Conservation (phyloP, 1,284 basidiomycete species). For the Microbotryum saponariae region DNA sequence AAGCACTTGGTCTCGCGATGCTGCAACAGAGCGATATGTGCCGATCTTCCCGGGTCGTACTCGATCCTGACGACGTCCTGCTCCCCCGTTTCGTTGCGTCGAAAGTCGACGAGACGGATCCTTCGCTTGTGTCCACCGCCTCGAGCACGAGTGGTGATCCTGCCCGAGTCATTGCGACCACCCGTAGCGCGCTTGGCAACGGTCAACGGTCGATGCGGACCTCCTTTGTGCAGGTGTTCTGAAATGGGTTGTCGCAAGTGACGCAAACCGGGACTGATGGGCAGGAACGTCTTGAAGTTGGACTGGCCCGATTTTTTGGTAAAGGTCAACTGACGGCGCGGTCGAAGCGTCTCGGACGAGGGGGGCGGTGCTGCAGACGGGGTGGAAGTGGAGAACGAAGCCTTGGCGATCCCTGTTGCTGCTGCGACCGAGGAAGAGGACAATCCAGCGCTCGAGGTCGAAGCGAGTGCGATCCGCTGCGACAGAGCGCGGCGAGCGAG, state of each 20-base stretch:
- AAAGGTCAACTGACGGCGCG: constrained; percentile 24
- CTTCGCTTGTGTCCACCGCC: constrained; percentile 88
- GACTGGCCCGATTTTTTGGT: constrained; percentile 26
- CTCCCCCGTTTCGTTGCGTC: constrained; percentile 62
- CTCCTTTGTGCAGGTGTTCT: constrained; percentile 71
- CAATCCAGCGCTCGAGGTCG: background rate
- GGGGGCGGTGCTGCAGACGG: constrained; percentile 4
- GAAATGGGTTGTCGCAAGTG: constrained; percentile 76
- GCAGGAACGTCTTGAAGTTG: constrained; percentile 79
- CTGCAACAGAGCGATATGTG: constrained; percentile 83
- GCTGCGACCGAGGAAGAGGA: background rate
- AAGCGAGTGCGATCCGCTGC: background rate
- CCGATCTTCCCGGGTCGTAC: constrained; percentile 89
- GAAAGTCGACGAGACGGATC: constrained; percentile 81
- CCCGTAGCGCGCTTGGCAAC: constrained; percentile 73
- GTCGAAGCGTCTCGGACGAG: constrained; percentile 2
- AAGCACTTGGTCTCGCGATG: constrained; percentile 40
- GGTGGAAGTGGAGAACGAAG: constrained; percentile 9
- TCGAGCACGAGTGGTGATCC: constrained; percentile 77
- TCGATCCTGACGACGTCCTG: constrained; percentile 89
- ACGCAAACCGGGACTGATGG: constrained; percentile 74
- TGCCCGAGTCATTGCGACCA: constrained; percentile 74
- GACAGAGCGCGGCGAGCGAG: background rate
- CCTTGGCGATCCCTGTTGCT: background rate
- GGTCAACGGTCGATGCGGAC: constrained; percentile 76